Conservation (phyloP, 345 rosid species). For the Streptanthus diversifolius region DNA sequence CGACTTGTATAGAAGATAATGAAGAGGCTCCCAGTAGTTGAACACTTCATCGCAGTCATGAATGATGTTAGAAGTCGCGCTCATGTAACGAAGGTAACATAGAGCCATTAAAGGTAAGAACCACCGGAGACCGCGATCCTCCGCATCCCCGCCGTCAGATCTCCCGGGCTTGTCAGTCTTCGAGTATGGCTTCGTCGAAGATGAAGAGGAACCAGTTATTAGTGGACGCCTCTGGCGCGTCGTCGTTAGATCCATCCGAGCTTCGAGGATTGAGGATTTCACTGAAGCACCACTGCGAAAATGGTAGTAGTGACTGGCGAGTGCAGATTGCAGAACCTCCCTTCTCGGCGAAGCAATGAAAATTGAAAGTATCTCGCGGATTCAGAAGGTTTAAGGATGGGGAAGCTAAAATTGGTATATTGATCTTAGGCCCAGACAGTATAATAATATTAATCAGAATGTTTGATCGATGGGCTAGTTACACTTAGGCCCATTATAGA, state of each 20-base stretch:
- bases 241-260: conserved; percentile 54
- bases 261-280: conserved; percentile 1
- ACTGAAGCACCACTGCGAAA: background rate
- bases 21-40: conserved; percentile 99
- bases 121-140: conserved; percentile 63
- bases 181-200: conserved; percentile 45
- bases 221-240: conserved; percentile 68
- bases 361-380: background rate
- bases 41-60: conserved; percentile 99
- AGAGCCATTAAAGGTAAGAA: conserved; percentile 63
- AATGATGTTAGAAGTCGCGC: conserved; percentile 92
- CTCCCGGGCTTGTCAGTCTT: conserved; percentile 56
- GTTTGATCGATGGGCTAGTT: background rate
- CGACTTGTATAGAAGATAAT: conserved; percentile 80
- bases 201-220: conserved; percentile 43
- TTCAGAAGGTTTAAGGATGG: background rate
- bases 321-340: conserved; percentile 23
- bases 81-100: conserved; percentile 84
- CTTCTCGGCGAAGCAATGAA: conserved; percentile 26
- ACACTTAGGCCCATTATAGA: conserved; percentile 1
- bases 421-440: background rate
- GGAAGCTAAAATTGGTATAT: background rate
- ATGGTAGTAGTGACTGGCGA: conserved; percentile 13
- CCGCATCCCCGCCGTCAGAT: conserved; percentile 39
- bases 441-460: background rate